Conservation (phyloP, 257 asterid species). For the Plectranthus barbatus region DNA sequence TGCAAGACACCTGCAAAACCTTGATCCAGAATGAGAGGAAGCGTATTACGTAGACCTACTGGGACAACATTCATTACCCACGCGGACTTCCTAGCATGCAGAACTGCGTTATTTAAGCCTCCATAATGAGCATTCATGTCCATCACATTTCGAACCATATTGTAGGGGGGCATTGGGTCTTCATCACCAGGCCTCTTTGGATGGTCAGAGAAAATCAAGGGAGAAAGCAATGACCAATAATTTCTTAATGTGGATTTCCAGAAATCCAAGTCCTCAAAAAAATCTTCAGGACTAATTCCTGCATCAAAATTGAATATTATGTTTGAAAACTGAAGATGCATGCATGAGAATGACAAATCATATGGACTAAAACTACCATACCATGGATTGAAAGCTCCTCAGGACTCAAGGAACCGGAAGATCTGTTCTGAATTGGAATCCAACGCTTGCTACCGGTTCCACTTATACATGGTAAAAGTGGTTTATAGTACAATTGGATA, state of each 20-base stretch:
- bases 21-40: slow-evolving; percentile 68
- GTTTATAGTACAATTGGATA: slow-evolving; percentile 60
- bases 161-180: slow-evolving; percentile 87
- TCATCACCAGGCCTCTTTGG: slow-evolving; percentile 98
- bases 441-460: slow-evolving; percentile 70
- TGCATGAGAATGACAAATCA: no score
- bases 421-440: slow-evolving; percentile 64
- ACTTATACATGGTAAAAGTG: slow-evolving; percentile 61
- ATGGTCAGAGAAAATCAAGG: slow-evolving; percentile 91
- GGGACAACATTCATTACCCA: slow-evolving; percentile 99
- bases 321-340: slow-evolving; percentile 6
- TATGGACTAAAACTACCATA: slow-evolving; percentile 20
- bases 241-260: slow-evolving; percentile 70
- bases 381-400: slow-evolving; percentile 65
- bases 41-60: slow-evolving; percentile 53
- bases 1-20: slow-evolving; percentile 79
- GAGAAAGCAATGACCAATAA: slow-evolving; percentile 96
- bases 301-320: slow-evolving; percentile 15
- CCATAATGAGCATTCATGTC: slow-evolving; percentile 93
- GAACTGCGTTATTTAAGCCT: slow-evolving; percentile 60
- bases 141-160: slow-evolving; percentile 93
- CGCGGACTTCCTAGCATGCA: slow-evolving; percentile 66
- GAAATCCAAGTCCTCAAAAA: slow-evolving; percentile 54
- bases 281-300: slow-evolving; percentile 78
- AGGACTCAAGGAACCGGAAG: slow-evolving; percentile 39